Evolutionary conservation across 164 flowering plant genomes (phyloP), one percentile per base, ranked within the genome.

Genomic region (Vitis labrusca): DNA sequence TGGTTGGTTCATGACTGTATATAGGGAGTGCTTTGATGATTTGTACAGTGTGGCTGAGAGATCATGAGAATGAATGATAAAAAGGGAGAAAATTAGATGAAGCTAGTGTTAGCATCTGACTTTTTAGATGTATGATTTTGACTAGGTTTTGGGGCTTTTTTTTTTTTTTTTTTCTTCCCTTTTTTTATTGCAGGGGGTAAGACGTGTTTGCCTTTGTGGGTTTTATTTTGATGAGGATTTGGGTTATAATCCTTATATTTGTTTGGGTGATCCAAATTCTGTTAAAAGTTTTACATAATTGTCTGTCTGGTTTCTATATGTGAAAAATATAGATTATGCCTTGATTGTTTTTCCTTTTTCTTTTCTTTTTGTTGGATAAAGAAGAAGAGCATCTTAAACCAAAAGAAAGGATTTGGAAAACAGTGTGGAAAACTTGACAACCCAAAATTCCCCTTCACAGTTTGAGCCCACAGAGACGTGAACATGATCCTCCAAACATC

Each of bases 41-140:
- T 74, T 85, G 86, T 83, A 82, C 74, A 83, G 80, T 49, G 78
- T 77, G 78, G 76, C 67, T 68, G 66, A 77, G 74, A 57, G 56
- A 56, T 19, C 56, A 65, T 52, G 57, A 56, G 73, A 64, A 63
- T 53, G 56, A n/a, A 37, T 32, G 27, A 9, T 13, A 29, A 63
- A 70, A 27, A 48, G 30, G 10, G 44, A 61, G 44, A 59, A 48
- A 14, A 68, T 16, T 64, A 50, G 61, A 48, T 48, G 57, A 30
- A 66, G 66, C 50, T 58, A 77, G 73, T 29, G 48, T 37, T 37
- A 65, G 79, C 48, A 17, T 16, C 76, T 75, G 77, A 75, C 77
- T 30, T 60, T 47, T 50, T 75, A 71, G 78, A 58, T 70, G 77
- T 77, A 75, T 71, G 68, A 59, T 69, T 61, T 55, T 61, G 60